phyloP scores from a whole-genome alignment of 2,329 filamentous ascomycete species.

The Pseudogymnoascus sp. region DNA sequence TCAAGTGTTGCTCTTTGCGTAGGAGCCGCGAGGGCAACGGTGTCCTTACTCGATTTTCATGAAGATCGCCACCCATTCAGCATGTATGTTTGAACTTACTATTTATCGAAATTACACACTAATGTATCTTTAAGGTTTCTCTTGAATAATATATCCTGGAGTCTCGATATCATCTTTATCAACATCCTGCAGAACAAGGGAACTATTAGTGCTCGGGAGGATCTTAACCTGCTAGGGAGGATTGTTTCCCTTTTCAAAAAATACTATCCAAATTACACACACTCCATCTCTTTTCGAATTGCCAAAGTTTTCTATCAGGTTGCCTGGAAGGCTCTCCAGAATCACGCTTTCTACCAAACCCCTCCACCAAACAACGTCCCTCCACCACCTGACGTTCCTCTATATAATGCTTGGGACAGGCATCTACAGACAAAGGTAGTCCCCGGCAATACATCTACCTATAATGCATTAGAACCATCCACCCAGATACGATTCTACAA shows the following conservation, averaged over 20 bases:
- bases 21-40: slow-evolving; percentile 17
- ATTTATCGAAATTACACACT: not conserved
- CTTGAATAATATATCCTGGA: slow-evolving; percentile 19
- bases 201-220: slow-evolving; percentile 14
- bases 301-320: slow-evolving; percentile 16
- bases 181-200: slow-evolving; percentile 19
- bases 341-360: not conserved
- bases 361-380: not conserved
- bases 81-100: slow-evolving; percentile 12
- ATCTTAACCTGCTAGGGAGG: slow-evolving; percentile 14
- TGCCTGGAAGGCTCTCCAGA: slow-evolving; percentile 17
- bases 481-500: not conserved
- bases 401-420: not conserved
- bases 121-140: slow-evolving; percentile 14
- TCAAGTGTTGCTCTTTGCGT: slow-evolving; percentile 19
- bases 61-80: slow-evolving; percentile 17
- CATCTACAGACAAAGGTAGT: not conserved
- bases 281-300: slow-evolving; percentile 12
- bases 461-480: not conserved
- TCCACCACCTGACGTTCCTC: not conserved
- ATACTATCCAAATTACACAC: slow-evolving; percentile 15
- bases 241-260: slow-evolving; percentile 14
- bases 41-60: slow-evolving; percentile 17
- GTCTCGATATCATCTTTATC: slow-evolving; percentile 20
- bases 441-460: not conserved